Percentiles rank a stretch among this genome's conserved stretches.
Conservation (phyloP, 345 rosid genomes). For the Noccaea caerulescens region DNA sequence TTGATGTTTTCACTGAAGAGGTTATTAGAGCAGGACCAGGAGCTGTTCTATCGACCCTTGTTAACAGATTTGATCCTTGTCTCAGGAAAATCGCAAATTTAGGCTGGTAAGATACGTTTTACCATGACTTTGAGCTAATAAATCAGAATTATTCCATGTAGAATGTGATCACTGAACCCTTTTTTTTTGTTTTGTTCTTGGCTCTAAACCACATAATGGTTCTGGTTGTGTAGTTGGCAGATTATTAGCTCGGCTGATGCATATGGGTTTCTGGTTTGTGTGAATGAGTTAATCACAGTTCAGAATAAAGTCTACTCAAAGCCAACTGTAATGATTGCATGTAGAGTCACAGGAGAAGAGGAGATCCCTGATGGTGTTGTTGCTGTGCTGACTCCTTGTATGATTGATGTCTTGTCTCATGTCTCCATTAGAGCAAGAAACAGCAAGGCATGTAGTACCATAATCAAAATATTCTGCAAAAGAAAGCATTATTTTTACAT, state of each 20-base stretch:
- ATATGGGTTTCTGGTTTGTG: constrained; percentile 69
- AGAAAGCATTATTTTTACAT: not conserved
- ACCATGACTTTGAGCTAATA: not conserved
- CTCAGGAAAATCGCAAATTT: constrained; percentile 86
- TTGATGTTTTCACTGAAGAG: constrained; percentile 91
- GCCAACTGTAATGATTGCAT: constrained; percentile 86
- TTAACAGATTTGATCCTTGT: constrained; percentile 85
- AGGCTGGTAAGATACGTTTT: constrained; percentile 65
- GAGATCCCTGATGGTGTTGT: constrained; percentile 93
- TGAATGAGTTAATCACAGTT: constrained; percentile 72
- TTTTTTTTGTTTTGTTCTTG: constrained; percentile 25
- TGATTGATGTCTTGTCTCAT: constrained; percentile 97
- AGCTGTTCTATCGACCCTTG: constrained; percentile 71
- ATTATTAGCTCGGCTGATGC: constrained; percentile 91
- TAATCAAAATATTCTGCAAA: not conserved
- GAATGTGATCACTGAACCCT: constrained; percentile 30
- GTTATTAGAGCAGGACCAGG: constrained; percentile 92
- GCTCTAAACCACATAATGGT: constrained; percentile 18
- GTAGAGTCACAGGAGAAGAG: constrained; percentile 87
- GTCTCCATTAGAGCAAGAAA: constrained; percentile 98
- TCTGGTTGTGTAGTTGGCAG: constrained; percentile 80
- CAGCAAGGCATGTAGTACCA: constrained; percentile 64
- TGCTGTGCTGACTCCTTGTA: constrained; percentile 91
- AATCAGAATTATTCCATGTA: not conserved
- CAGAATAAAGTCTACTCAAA: constrained; percentile 74